Conservation (phyloP, 371 early-diverging fungal species). For the Zychaea mexicana region DNA sequence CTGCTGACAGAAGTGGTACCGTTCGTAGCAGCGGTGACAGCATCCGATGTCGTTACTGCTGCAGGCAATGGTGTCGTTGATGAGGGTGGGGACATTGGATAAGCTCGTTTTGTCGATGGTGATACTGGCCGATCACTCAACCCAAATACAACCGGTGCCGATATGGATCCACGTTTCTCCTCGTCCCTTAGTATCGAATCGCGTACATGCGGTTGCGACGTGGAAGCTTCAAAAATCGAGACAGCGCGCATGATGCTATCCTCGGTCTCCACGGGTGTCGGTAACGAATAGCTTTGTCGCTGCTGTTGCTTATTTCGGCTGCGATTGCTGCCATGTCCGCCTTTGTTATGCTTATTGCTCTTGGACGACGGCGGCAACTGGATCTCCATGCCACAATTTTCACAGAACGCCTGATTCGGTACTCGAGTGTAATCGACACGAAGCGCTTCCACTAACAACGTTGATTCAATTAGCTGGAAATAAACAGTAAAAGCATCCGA, state of each 20-base stretch:
- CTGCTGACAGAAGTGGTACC: not conserved
- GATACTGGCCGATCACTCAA: not conserved
- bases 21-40: not conserved
- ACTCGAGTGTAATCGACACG: constrained; percentile 33
- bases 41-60: too few species aligned
- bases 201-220: not conserved
- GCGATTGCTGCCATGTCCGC: not conserved
- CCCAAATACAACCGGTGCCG: not conserved
- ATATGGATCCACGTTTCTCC: not conserved
- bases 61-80: not conserved
- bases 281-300: not conserved
- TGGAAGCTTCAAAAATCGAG: not conserved
- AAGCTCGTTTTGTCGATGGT: not conserved
- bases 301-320: not conserved
- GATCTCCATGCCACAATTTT: constrained; percentile 38
- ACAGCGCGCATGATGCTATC: constrained; percentile 3
- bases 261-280: not conserved
- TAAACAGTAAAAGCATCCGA: constrained; percentile 52
- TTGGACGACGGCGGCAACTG: not conserved
- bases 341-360: not conserved
- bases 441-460: constrained; percentile 49
- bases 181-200: not conserved
- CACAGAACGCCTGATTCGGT: constrained; percentile 24
- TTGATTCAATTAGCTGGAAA: constrained; percentile 48
- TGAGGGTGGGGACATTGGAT: not conserved